These are phyloP conservation scores for Pichia thaimueangensis DNA, from an alignment of 805 yeast genomes.

Conservation along the genomic window DNA sequence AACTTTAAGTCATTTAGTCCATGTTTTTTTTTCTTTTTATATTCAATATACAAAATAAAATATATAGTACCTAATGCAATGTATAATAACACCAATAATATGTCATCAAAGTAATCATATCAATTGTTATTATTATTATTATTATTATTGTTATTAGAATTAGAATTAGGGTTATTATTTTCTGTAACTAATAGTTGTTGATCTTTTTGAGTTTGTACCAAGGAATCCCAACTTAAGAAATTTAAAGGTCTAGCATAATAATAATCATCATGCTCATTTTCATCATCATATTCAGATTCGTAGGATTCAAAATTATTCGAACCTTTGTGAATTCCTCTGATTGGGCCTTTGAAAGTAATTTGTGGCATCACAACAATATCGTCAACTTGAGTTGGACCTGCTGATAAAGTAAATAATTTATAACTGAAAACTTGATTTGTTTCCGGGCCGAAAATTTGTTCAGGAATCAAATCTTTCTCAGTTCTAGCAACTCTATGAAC, in stretches of 20 bases:
- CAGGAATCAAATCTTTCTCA: conserved; percentile 23
- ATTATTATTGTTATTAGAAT: background rate
- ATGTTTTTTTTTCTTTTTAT: no score
- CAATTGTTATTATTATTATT: no score
- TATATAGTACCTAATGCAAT: no score
- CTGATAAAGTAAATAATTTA: conserved; percentile 25
- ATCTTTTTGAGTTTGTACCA: background rate
- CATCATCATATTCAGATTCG: conserved; percentile 26
- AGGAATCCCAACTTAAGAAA: conserved; percentile 23
- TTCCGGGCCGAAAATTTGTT: conserved; percentile 26
- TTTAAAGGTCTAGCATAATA: conserved; percentile 28
- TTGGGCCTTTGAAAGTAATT: conserved; percentile 24
- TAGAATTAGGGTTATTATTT: no score
- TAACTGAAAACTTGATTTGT: conserved; percentile 26
- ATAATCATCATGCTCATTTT: conserved; percentile 23
- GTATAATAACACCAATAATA: no score
- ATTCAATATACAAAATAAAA: no score
- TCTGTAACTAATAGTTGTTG: background rate
- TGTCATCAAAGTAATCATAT: no score
- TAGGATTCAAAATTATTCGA: conserved; percentile 9
- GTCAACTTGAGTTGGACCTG: conserved; percentile 29
- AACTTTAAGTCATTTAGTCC: no score
- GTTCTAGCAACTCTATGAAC: conserved; percentile 27
- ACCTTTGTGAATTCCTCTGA: conserved; percentile 13
- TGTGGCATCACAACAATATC: conserved; percentile 29